A percentile compares a stretch with the other conserved stretches of the same genome.
phyloP scores from a whole-genome alignment of 768 basidiomycete genomes.

The Boletus rufocinnamomeus region DNA sequence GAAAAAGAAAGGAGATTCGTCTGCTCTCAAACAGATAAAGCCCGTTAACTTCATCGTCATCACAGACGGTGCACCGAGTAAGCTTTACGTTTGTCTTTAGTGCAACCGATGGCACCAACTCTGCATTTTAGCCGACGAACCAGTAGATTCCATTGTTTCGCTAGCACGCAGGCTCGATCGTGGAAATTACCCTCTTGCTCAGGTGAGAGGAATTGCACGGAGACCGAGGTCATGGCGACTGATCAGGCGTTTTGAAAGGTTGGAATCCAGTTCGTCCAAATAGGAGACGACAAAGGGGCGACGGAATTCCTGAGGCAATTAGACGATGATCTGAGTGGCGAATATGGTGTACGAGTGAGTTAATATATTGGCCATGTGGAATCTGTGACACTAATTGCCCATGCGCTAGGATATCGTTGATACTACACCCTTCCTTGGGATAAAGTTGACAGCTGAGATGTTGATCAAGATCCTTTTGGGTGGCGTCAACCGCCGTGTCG shows the following conservation, averaged over 20 bases:
- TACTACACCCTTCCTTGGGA: constrained; percentile 55
- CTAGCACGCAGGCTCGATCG: constrained; percentile 53
- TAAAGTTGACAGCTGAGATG: constrained; percentile 45
- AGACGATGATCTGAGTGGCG: constrained; percentile 54
- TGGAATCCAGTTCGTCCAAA: constrained; percentile 73
- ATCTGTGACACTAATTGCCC: not conserved
- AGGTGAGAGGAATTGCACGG: constrained; percentile 38
- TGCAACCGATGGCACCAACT: not conserved
- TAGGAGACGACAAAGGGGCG: constrained; percentile 50
- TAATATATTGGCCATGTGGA: not conserved
- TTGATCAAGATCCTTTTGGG: constrained; percentile 67
- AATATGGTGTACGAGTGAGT: constrained; percentile 47
- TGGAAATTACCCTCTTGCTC: constrained; percentile 50
- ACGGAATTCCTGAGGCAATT: constrained; percentile 50
- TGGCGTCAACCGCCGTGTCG: constrained; percentile 61
- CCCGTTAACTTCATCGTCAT: constrained; percentile 61
- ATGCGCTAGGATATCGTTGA: constrained; percentile 66
- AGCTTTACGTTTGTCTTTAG: constrained; percentile 19
- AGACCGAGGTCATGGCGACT: not conserved
- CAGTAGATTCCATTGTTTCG: constrained; percentile 47
- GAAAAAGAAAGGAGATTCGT: constrained; percentile 24
- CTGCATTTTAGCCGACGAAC: constrained; percentile 48
- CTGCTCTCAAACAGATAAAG: constrained; percentile 42
- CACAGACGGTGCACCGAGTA: constrained; percentile 65
- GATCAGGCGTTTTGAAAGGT: constrained; percentile 40